These are phyloP conservation scores for Cinnamomum micranthum DNA, from an alignment of 164 flowering plant species.

Conservation along the genomic window DNA sequence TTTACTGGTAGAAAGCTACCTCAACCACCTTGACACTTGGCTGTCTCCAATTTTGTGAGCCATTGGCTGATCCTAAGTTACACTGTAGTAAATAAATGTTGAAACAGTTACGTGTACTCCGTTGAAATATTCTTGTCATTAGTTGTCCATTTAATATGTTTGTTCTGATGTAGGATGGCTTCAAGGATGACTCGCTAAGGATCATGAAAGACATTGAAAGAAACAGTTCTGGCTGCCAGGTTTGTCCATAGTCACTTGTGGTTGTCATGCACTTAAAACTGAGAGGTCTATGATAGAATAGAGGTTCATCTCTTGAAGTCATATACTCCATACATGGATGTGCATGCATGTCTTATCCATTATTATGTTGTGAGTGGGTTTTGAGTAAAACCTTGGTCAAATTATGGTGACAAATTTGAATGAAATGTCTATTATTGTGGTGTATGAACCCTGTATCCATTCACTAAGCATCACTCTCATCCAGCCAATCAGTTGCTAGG, in stretches of 20 bases:
- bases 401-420: too few relatives aligned
- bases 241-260: constrained; percentile 22
- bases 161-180: constrained; percentile 64
- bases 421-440: too few relatives aligned
- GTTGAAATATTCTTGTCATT: not conserved
- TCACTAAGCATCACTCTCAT: too few relatives aligned
- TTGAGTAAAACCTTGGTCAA: too few relatives aligned
- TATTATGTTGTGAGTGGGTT: too few relatives aligned
- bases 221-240: constrained; percentile 65
- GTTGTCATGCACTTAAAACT: not conserved
- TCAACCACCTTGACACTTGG: too few relatives aligned
- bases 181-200: constrained; percentile 82
- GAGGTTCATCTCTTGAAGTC: too few relatives aligned
- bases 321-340: too few relatives aligned
- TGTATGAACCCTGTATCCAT: too few relatives aligned
- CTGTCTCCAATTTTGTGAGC: not conserved
- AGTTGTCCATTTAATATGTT: not conserved
- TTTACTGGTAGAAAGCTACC: too few relatives aligned
- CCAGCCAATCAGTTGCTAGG: too few relatives aligned
- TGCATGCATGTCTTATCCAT: too few relatives aligned
- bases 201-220: constrained; percentile 72
- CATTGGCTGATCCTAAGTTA: not conserved
- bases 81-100: not conserved
- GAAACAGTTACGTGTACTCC: not conserved
- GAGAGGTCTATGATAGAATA: not conserved